phyloP scores from a whole-genome alignment of 164 flowering plant species.

The Euptelea pleiosperma region DNA sequence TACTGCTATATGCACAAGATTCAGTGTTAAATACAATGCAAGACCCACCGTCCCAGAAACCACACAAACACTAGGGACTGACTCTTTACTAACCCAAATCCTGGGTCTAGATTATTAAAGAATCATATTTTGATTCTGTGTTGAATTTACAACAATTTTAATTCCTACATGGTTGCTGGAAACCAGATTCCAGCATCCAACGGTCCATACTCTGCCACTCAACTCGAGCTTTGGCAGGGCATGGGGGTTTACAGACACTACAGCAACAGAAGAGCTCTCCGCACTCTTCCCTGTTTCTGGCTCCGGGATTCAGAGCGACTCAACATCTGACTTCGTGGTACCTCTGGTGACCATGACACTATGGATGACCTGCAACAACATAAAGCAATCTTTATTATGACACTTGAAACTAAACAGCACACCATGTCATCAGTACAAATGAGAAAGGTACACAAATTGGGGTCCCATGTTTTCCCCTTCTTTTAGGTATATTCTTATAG shows the following conservation, averaged over 20 bases:
- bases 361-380: conserved; percentile 62
- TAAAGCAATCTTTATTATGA: too few species aligned
- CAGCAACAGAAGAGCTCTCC: conserved; percentile 38
- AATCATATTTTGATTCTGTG: conserved; percentile 24
- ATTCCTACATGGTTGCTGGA: conserved; percentile 43
- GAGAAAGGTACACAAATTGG: too few species aligned
- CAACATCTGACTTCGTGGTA: conserved; percentile 39
- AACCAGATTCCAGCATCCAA: conserved; percentile 57
- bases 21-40: conserved; percentile 9
- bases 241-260: conserved; percentile 40
- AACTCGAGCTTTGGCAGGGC: conserved; percentile 33
- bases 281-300: conserved; percentile 38
- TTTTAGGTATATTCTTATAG: too few species aligned
- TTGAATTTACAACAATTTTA: conserved; percentile 18
- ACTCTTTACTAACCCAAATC: conserved; percentile 12
- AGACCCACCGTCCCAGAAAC: conserved; percentile 4
- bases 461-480: too few species aligned
- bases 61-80: conserved; percentile 2
- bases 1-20: conserved; percentile 6
- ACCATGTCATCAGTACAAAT: too few species aligned
- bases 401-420: too few species aligned
- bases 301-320: conserved; percentile 49
- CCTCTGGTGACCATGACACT: conserved; percentile 68
- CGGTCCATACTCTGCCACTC: conserved; percentile 34
- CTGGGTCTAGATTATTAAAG: conserved; percentile 14